These are phyloP conservation scores for Fusarium mangiferae DNA, from an alignment of 2,329 filamentous ascomycete species.

Conservation along the genomic window DNA sequence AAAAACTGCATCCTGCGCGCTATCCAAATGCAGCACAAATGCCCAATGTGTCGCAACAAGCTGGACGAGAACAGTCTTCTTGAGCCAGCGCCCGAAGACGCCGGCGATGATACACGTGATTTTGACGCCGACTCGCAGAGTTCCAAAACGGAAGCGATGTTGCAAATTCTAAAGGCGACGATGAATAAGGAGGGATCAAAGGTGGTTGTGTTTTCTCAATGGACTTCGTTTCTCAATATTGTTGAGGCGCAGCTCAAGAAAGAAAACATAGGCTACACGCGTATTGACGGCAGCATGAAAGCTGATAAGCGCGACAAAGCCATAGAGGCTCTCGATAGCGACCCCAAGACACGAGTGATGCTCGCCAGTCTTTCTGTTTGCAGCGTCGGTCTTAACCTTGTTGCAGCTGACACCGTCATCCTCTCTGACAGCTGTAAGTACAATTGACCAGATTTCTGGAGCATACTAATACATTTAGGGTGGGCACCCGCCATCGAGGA, in stretches of 20 bases:
- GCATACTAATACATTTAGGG: constrained; percentile 57
- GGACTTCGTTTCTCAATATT: constrained; percentile 79
- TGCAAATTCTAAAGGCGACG: constrained; percentile 78
- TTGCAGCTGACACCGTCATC: constrained; percentile 86
- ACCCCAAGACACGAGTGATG: constrained; percentile 76
- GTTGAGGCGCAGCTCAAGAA: constrained; percentile 74
- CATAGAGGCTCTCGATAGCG: constrained; percentile 72
- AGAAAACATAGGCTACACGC: constrained; percentile 70
- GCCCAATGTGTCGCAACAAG: constrained; percentile 82
- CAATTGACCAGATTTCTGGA: not conserved
- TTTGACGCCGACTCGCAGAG: constrained; percentile 74
- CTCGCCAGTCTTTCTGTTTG: constrained; percentile 85
- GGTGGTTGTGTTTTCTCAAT: constrained; percentile 80
- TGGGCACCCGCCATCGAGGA: constrained; percentile 95
- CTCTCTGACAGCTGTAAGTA: constrained; percentile 77
- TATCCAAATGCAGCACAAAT: constrained; percentile 80
- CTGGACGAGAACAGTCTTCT: constrained; percentile 70
- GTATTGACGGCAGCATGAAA: constrained; percentile 85
- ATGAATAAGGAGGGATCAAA: constrained; percentile 72
- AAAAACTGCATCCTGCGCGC: constrained; percentile 77
- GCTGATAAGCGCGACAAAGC: constrained; percentile 76
- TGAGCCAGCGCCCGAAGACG: constrained; percentile 69
- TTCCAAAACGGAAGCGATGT: constrained; percentile 83
- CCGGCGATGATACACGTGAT: constrained; percentile 55
- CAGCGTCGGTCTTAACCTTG: constrained; percentile 86